Evolutionary conservation across 768 basidiomycete species (phyloP).

Genomic region (Russula compacta): DNA sequence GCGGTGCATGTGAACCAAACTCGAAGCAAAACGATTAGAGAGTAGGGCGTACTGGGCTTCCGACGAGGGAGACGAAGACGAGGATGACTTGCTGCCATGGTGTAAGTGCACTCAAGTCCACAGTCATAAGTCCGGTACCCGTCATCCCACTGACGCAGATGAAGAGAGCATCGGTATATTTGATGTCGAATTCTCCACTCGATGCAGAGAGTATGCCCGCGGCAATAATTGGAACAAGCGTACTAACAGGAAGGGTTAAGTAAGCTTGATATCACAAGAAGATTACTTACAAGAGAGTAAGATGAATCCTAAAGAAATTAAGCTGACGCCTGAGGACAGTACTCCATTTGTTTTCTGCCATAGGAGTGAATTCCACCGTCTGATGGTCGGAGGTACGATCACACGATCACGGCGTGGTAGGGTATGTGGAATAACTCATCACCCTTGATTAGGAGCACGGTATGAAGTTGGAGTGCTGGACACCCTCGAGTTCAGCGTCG

Average conservation of each 20-base stretch:
- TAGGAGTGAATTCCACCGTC: background rate
- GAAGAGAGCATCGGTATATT: constrained; percentile 33
- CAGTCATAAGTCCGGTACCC: constrained; percentile 26
- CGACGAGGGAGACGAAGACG: constrained; percentile 22
- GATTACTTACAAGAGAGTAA: constrained; percentile 24
- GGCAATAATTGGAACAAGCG: constrained; percentile 32
- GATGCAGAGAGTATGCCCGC: constrained; percentile 38
- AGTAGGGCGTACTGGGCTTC: constrained; percentile 21
- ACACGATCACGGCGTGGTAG: background rate
- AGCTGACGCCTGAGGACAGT: constrained; percentile 13
- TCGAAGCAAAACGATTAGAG: background rate
- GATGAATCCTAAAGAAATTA: constrained; percentile 30
- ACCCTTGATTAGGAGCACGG: background rate
- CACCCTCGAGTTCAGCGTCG: too few species aligned
- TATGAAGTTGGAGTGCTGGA: too few species aligned
- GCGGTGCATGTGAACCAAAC: background rate
- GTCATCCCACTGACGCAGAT: constrained; percentile 31
- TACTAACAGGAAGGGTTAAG: constrained; percentile 18
- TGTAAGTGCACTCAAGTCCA: constrained; percentile 26
- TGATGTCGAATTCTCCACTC: constrained; percentile 30
- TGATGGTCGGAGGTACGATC: background rate
- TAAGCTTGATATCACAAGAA: background rate
- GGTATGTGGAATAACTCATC: background rate
- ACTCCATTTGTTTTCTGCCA: background rate
- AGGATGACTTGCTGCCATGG: constrained; percentile 26